Percentiles rank a stretch among this genome's conserved stretches.
These are phyloP conservation scores for Trebouxia sp. DNA, from an alignment of 139 green algal genomes.

Conservation along the genomic window DNA sequence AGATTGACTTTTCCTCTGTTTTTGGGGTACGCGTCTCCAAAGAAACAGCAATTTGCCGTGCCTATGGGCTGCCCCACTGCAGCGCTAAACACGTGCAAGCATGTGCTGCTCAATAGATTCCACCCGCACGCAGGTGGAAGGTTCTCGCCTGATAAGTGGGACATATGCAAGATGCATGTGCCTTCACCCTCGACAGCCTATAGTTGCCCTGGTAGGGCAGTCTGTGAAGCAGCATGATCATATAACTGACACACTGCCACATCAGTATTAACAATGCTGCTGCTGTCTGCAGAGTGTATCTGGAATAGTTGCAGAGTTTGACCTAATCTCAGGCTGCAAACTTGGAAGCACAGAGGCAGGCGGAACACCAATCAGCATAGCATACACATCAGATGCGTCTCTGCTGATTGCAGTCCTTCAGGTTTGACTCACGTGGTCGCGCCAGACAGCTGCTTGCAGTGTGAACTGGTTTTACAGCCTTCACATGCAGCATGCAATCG, in stretches of 20 bases:
- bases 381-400: conserved; percentile 31
- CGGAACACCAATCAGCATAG: conserved; percentile 10
- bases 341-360: conserved; percentile 27
- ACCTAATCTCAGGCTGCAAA: conserved; percentile 34
- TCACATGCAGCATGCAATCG: no score
- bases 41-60: background rate
- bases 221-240: no score
- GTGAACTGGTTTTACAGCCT: no score
- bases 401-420: conserved; percentile 10
- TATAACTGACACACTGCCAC: no score
- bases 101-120: background rate
- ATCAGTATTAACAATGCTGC: no score
- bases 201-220: conserved; percentile 29
- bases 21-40: conserved; percentile 24
- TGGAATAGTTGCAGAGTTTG: conserved; percentile 30
- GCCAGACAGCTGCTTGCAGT: no score
- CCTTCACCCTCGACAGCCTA: conserved; percentile 31
- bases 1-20: conserved; percentile 32
- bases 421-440: background rate
- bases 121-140: conserved; percentile 13
- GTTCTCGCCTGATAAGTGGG: conserved; percentile 9
- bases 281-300: background rate
- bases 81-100: background rate
- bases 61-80: background rate
- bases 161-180: conserved; percentile 31